Evolutionary conservation across 768 basidiomycete genomes (phyloP).

Genomic region (Tricholoma saponaceum): DNA sequence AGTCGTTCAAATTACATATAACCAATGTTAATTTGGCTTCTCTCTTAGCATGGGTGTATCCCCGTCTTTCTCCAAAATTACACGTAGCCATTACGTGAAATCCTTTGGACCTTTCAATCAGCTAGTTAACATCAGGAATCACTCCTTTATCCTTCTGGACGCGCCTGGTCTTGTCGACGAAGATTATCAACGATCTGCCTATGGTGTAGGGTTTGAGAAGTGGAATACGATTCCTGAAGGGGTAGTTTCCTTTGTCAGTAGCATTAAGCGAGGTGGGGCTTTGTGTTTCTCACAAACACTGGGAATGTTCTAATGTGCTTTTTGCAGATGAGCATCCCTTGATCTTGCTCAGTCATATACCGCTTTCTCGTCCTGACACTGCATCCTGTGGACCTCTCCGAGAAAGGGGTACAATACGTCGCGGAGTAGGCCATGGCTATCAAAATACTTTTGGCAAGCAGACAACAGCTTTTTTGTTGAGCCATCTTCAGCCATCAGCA

Average conservation of each 20-base stretch:
- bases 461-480: constrained; percentile 69
- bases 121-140: constrained; percentile 57
- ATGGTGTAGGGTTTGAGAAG: constrained; percentile 42
- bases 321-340: constrained; percentile 37
- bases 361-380: constrained; percentile 69
- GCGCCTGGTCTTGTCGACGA: constrained; percentile 81
- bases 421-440: constrained; percentile 78
- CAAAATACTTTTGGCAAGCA: constrained; percentile 81
- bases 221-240: constrained; percentile 56
- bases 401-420: constrained; percentile 66
- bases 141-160: constrained; percentile 69
- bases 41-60: constrained; percentile 50
- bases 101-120: constrained; percentile 71
- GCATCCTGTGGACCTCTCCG: constrained; percentile 75
- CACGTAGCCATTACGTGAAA: constrained; percentile 53
- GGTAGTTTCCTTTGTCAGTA: constrained; percentile 56
- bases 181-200: constrained; percentile 63
- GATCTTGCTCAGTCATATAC: constrained; percentile 84
- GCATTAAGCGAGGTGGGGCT: constrained; percentile 35
- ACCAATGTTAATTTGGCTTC: neutral
- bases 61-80: constrained; percentile 44
- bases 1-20: neutral
- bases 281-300: neutral
- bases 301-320: constrained; percentile 3
- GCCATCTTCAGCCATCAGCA: constrained; percentile 56